Evolutionary conservation across 176 grass and related monocot species (phyloP), one percentile per base, ranked within the genome.

Genomic region (Hordeum marinum): DNA sequence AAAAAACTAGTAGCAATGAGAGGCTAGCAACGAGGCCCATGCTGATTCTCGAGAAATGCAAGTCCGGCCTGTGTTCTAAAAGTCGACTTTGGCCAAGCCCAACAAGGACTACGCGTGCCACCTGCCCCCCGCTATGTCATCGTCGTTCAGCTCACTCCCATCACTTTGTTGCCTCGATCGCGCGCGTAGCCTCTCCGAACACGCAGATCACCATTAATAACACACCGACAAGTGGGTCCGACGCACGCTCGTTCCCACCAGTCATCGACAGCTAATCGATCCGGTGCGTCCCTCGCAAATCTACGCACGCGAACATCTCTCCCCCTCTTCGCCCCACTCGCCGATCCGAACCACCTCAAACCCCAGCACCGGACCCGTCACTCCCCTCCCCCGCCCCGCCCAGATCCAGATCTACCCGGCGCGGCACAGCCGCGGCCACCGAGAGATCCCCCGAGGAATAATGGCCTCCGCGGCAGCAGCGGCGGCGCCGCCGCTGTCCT

Each of bases 371-470:
- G 48, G 75, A 14, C 60, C 26, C 2, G 5, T 36, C 82, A 64
- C 41, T 64, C 57, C 59, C 61, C 78, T 46, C 5, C 60, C 68
- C 69, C 57, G 26, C 65, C 75, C 36, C 39, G 76, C 87, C 84
- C 89, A 92, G 94, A 90, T 91, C 87, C 76, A 92, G 84, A 83
- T 94, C 89, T 82, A 84, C 76, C 63, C 87, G 79, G 93, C 80
- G 79, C 76, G 78, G 57, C 54, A 66, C 86, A 67, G 81, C 86
- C 84, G 80, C 81, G 75, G 93, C 90, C 78, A 58, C 75, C 78
- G 43, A 83, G 24, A 74, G 24, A 74, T 45, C 77, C 63, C 34
- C 2, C 61, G 80, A 37, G 61, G 81, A 87, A 87, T 88, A 91
- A 91, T 91, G 83, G 66, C 75, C 59, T 66, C 86, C 35, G 69